Evolutionary conservation across 805 yeast species (phyloP).

Genomic region (Candida tibetensis): DNA sequence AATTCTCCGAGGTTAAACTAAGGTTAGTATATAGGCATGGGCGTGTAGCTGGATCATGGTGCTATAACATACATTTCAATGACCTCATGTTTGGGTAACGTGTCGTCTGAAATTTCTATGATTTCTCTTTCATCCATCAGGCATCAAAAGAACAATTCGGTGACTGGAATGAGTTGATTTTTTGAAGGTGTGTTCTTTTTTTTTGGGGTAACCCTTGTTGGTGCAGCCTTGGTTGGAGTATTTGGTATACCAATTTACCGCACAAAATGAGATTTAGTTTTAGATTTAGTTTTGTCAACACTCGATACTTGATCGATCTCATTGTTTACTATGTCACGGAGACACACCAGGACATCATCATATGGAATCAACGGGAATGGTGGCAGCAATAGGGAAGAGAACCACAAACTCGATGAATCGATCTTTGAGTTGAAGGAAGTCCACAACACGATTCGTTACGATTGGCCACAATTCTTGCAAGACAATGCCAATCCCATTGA

Average conservation of each 20-base stretch:
- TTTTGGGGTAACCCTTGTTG: no score
- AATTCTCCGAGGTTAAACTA: no score
- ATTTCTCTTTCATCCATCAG: slow-evolving; percentile 12
- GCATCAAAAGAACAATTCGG: no score
- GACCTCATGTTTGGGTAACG: slow-evolving; percentile 9
- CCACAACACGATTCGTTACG: slow-evolving; percentile 36
- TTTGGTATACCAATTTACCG: no score
- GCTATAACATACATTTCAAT: slow-evolving; percentile 22
- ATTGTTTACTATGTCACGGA: slow-evolving; percentile 11
- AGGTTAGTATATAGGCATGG: no score
- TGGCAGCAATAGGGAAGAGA: neutral
- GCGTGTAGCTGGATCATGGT: no score
- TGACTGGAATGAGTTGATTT: no score
- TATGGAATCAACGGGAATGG: neutral
- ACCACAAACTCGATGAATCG: slow-evolving; percentile 18
- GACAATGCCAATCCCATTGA: slow-evolving; percentile 76
- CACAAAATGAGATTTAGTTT: no score
- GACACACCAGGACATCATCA: neutral
- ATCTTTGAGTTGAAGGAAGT: slow-evolving; percentile 35
- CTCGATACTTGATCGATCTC: no score
- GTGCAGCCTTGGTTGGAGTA: no score
- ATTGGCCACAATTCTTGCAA: slow-evolving; percentile 42
- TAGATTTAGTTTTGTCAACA: no score
- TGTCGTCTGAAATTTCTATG: slow-evolving; percentile 12
- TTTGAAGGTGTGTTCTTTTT: no score